These are phyloP conservation scores for Penicillium sp. DNA, from an alignment of 2,329 filamentous ascomycete species.

Conservation along the genomic window DNA sequence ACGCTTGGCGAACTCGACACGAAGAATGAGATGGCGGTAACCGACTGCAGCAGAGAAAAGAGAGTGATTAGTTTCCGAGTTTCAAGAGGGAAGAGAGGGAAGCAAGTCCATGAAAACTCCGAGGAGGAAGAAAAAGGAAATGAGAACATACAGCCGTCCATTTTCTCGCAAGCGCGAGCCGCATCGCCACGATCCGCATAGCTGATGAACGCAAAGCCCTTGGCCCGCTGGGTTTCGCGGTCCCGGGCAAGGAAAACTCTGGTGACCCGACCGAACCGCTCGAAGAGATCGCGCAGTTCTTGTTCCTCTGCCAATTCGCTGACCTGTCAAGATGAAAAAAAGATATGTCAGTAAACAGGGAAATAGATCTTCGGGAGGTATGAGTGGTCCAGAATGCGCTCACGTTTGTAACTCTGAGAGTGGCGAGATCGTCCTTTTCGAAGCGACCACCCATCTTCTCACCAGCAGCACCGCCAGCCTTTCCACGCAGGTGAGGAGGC, in stretches of 20 bases:
- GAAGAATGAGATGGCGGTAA: slow-evolving; percentile 49
- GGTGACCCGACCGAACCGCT: slow-evolving; percentile 92
- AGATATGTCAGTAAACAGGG: slow-evolving; percentile 5
- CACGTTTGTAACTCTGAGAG: slow-evolving; percentile 95
- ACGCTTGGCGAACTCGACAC: slow-evolving; percentile 49
- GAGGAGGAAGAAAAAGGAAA: neutral
- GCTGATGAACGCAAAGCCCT: slow-evolving; percentile 98
- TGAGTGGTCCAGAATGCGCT: slow-evolving; percentile 36
- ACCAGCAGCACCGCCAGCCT: slow-evolving; percentile 53
- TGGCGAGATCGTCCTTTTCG: slow-evolving; percentile 94
- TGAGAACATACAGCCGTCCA: slow-evolving; percentile 72
- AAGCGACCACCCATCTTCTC: slow-evolving; percentile 91
- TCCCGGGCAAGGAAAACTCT: slow-evolving; percentile 98
- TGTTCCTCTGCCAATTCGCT: slow-evolving; percentile 95
- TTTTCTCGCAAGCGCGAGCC: slow-evolving; percentile 87
- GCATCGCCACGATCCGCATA: slow-evolving; percentile 87
- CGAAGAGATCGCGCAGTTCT: slow-evolving; percentile 96
- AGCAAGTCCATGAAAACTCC: neutral
- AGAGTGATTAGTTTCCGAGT: slow-evolving; percentile 18
- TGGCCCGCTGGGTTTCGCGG: slow-evolving; percentile 88
- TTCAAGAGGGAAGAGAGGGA: neutral
- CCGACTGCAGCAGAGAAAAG: slow-evolving; percentile 34
- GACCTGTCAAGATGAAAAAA: slow-evolving; percentile 51
- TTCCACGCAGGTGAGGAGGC: slow-evolving; percentile 76
- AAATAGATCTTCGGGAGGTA: slow-evolving; percentile 1